Evolutionary conservation across 2,329 filamentous ascomycete species (phyloP), one percentile per base, ranked within the genome.

Genomic region (Metarhizium guizhouense): DNA sequence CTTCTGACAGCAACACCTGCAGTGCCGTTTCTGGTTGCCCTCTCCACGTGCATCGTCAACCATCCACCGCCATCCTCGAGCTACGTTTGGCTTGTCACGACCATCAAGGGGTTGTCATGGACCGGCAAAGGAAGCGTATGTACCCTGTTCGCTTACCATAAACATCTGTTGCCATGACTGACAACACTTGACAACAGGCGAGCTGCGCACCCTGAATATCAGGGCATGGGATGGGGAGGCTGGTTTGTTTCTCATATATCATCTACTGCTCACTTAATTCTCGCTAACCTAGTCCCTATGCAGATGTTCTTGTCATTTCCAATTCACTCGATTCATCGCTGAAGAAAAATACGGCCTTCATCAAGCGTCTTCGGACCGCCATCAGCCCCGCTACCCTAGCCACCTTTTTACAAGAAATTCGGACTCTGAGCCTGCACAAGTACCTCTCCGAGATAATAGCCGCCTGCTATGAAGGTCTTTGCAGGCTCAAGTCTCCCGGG

Each of bases 291-390:
- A 32, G 47, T 34, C 10, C 34, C 51, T 18, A 14, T 32, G 13
- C 55, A 95, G 91, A 89, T 76, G 75, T 95, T 59, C 90, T 95
- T 67, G 74, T 83, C 54, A 85, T 94, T 63, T 85, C 83, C 70
- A 81, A 82, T 67, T 87, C 88, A 34, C 86, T 97, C 67, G 93
- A 97, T 72, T 96, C 93, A 53, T 94, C 92, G 53, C 80, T 97
- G 71, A 96, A 96, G 76, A 97, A 96, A 78, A 97, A 97, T 66
- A 97, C 93, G 4, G 91, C 92, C 62, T 96, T 97, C 71, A 97
- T 97, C 68, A 96, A 96, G 74, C 90, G 93, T 66, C 80, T 97
- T 55, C 89, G 93, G 64, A 96, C 93, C 57, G 89, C 90, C 58
- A 86, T 97, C 60, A 92, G 88, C 60, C 76, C 89, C 51, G 79